phyloP scores from a whole-genome alignment of 1,284 basidiomycete species.

The Irpex rosettiformis region DNA sequence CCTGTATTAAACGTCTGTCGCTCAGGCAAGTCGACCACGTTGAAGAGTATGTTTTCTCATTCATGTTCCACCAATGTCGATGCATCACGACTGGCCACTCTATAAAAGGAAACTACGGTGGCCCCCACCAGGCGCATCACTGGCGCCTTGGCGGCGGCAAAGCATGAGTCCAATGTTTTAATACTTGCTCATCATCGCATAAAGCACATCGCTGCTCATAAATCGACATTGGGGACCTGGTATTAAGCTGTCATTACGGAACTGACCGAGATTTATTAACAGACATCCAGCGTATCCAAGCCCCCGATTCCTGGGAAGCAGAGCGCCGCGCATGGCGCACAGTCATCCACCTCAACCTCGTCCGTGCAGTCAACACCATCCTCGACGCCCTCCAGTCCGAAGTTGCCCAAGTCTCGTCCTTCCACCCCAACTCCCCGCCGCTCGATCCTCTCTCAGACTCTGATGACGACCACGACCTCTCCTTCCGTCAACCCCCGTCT shows the following conservation, averaged over 20 bases:
- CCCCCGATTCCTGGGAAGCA: slow-evolving; percentile 45
- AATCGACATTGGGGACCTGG: too few relatives aligned
- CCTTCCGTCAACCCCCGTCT: slow-evolving; percentile 3
- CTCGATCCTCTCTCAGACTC: background rate
- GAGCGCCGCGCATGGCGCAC: slow-evolving; percentile 61
- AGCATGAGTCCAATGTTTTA: too few relatives aligned
- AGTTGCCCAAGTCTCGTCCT: slow-evolving; percentile 26
- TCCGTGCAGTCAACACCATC: slow-evolving; percentile 54
- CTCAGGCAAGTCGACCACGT: slow-evolving; percentile 29
- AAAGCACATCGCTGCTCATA: too few relatives aligned
- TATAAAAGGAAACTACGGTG: background rate
- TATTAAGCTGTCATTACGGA: background rate
- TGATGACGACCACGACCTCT: slow-evolving; percentile 4
- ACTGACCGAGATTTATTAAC: background rate
- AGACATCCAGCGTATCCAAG: slow-evolving; percentile 52
- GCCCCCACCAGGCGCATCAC: background rate
- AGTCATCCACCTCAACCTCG: slow-evolving; percentile 66
- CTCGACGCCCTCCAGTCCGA: slow-evolving; percentile 47
- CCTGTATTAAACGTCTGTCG: background rate
- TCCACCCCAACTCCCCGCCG: background rate
- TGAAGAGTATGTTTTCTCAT: slow-evolving; percentile 24
- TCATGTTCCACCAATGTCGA: background rate
- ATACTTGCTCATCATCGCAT: too few relatives aligned
- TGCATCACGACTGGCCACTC: background rate
- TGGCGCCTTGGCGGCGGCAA: background rate